Evolutionary conservation across 495 filamentous ascomycete genomes (phyloP), one percentile per base, ranked within the genome.

Genomic region (Neurospora sp.): DNA sequence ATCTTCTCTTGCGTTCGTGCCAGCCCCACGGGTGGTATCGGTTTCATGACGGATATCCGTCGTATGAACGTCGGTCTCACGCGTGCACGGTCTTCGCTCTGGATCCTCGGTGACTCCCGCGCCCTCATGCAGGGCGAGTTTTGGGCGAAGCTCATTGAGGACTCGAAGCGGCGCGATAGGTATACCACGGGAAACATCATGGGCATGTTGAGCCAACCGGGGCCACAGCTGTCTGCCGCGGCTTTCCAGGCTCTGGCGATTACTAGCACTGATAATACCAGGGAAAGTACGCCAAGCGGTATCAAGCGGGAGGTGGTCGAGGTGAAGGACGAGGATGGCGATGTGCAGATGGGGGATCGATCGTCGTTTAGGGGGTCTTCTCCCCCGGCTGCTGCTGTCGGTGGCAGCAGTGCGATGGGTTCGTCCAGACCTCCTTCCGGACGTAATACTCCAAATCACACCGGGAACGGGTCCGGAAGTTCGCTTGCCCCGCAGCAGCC

Each of bases 51-150:
- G 61, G 96, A 99, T 83, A 97, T 99, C 78, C 90, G 96, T 70
- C 96, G 96, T 88, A 99, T 99, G 96, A 99, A 99, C 83, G 96
- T 99, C 78, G 96, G 96, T 83, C 84, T 99, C 59, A 99, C 96
- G 9, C 89, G 96, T 85, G 96, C 96, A 12, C 97, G 97, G 78
- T 96, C 92, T 16, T 97, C 94, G 3, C 86, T 99, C 37, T 99
- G 94, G 90, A 94, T 99, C 73, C 86, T 99, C 18, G 96, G 96
- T 72, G 96, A 98, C 78, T 95, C 96, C 1, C 85, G 90, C 44
- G 91, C 93, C 38, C 85, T 99, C 37, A 83, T 90, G 8, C 91
- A 96, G 75, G 96, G 96, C 40, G 89, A 96, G 76, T 97, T 91
- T 82, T 99, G 96, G 96, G 88, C 86, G 69, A 88, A 90, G 71